Evolutionary conservation across 2,329 filamentous ascomycete species (phyloP).

Genomic region (Arachnopeziza araneosa): DNA sequence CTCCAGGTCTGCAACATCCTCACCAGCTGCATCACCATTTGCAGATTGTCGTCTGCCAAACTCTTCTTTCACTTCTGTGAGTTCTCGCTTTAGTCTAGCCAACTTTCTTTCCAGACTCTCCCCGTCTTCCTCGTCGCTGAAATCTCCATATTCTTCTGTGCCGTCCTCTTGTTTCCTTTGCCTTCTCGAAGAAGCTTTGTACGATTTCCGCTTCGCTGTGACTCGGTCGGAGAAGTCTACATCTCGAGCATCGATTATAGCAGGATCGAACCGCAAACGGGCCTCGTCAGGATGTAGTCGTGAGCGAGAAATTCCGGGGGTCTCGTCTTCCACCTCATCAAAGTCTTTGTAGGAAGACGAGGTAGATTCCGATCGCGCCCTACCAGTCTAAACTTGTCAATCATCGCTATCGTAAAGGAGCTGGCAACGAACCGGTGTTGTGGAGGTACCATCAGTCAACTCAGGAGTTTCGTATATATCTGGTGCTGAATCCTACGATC

Average conservation of each 20-base stretch:
- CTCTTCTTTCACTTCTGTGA: conserved; percentile 63
- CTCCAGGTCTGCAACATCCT: conserved; percentile 37
- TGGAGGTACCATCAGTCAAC: conserved; percentile 83
- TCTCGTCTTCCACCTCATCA: conserved; percentile 57
- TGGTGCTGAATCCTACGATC: conserved; percentile 73
- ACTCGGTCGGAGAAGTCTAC: conserved; percentile 91
- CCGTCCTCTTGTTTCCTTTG: conserved; percentile 58
- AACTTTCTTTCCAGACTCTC: conserved; percentile 75
- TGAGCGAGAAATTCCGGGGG: conserved; percentile 66
- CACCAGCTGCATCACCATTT: conserved; percentile 35
- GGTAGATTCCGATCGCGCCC: conserved; percentile 49
- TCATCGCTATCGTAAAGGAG: not conserved
- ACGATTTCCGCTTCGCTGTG: conserved; percentile 74
- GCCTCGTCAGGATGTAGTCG: conserved; percentile 74
- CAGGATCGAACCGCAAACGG: conserved; percentile 70
- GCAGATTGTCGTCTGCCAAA: conserved; percentile 50
- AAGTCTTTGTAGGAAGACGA: conserved; percentile 52
- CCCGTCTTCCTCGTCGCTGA: conserved; percentile 70
- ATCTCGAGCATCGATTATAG: conserved; percentile 68
- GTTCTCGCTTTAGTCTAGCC: conserved; percentile 74
- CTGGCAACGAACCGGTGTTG: conserved; percentile 58
- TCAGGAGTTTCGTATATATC: conserved; percentile 97
- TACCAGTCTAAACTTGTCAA: conserved; percentile 26
- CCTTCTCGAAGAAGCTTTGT: conserved; percentile 66
- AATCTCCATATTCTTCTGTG: conserved; percentile 63